Evolutionary conservation across 2,329 filamentous ascomycete species (phyloP).

Genomic region (Passalora sequoiae): DNA sequence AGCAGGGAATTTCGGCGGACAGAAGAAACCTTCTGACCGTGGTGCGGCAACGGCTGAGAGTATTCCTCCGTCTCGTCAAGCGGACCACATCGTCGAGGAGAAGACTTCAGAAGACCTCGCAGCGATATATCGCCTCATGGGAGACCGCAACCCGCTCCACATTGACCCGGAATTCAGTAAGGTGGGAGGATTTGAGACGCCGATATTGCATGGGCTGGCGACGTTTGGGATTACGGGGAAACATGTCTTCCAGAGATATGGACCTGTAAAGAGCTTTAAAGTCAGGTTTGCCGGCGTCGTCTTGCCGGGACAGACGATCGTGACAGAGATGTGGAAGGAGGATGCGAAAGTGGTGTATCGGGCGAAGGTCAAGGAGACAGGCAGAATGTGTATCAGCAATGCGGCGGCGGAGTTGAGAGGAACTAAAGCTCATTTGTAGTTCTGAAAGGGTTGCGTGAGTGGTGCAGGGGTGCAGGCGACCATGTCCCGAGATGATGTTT

Average conservation of each 20-base stretch:
- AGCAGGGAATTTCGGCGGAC: conserved; percentile 81
- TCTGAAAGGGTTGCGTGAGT: too few species aligned
- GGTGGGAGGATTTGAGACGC: conserved; percentile 87
- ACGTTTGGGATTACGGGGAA: conserved; percentile 91
- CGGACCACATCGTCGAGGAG: conserved; percentile 81
- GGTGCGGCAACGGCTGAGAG: conserved; percentile 76
- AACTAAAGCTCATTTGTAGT: conserved; percentile 46
- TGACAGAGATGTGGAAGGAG: conserved; percentile 93
- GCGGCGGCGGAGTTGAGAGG: conserved; percentile 65
- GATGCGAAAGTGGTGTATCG: conserved; percentile 72
- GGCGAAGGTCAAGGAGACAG: conserved; percentile 83
- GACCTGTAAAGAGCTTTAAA: conserved; percentile 82
- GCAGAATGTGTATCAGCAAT: conserved; percentile 76
- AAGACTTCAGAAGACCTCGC: conserved; percentile 87
- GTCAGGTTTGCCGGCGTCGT: conserved; percentile 83
- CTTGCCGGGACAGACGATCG: conserved; percentile 76
- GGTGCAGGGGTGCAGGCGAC: too few species aligned
- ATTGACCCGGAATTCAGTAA: conserved; percentile 91
- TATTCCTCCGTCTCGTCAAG: conserved; percentile 67
- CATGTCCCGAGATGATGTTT: too few species aligned
- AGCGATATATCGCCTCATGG: conserved; percentile 84
- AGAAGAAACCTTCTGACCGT: conserved; percentile 68
- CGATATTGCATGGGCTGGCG: conserved; percentile 92
- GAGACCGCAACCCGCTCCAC: conserved; percentile 94
- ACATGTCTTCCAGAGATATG: conserved; percentile 79